Conservation (phyloP, 1,139 yeast genomes). For the Ogataea hybrid region DNA sequence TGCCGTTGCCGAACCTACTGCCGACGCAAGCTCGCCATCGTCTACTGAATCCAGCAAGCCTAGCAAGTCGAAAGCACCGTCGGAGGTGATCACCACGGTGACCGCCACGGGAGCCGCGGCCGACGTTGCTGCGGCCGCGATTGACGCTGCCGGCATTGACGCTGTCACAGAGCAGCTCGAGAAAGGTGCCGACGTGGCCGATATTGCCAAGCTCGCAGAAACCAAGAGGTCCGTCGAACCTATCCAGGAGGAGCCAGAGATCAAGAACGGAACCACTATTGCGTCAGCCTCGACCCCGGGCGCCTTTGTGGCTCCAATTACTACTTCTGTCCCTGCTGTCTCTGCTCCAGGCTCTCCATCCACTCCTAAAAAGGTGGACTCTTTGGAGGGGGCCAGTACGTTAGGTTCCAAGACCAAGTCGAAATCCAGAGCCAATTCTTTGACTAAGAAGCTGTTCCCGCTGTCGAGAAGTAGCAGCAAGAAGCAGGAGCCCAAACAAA, state of each 20-base stretch:
- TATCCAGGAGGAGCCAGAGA: slow-evolving; percentile 19
- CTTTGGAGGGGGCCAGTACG: slow-evolving; percentile 13
- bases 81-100: slow-evolving; percentile 1
- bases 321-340: no score
- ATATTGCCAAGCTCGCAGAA: slow-evolving; percentile 5
- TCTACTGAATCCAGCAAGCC: not conserved
- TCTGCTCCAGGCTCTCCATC: slow-evolving; percentile 8
- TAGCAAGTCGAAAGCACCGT: not conserved
- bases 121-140: slow-evolving; percentile 14
- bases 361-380: slow-evolving; percentile 18
- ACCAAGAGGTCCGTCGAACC: slow-evolving; percentile 13
- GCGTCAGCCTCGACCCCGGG: not conserved
- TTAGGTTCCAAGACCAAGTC: slow-evolving; percentile 17
- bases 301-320: not conserved
- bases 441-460: slow-evolving; percentile 16
- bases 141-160: slow-evolving; percentile 10
- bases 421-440: slow-evolving; percentile 21
- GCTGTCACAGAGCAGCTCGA: slow-evolving; percentile 7
- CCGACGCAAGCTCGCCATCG: not conserved
- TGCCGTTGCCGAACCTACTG: not conserved
- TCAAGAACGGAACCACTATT: not conserved
- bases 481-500: slow-evolving; percentile 1
- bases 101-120: slow-evolving; percentile 17
- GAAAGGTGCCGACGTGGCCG: slow-evolving; percentile 6
- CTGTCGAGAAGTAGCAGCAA: slow-evolving; percentile 25